Conservation (phyloP, 371 early-diverging fungal genomes). For the Rhizopus sp. region DNA sequence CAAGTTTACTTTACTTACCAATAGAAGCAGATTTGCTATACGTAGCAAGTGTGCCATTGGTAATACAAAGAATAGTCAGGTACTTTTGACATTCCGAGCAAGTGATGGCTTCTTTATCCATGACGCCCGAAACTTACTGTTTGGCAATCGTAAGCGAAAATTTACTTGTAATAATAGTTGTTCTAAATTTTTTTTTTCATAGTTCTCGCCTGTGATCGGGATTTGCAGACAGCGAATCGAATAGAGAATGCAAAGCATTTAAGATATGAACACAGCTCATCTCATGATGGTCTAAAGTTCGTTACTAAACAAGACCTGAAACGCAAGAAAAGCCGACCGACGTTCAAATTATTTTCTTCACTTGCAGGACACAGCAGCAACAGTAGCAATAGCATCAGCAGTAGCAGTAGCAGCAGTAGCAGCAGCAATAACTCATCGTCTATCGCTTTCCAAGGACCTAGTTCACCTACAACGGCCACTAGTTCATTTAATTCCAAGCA, state of each 20-base stretch:
- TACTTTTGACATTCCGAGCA: constrained; percentile 13
- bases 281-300: too few relatives aligned
- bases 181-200: neutral
- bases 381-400: constrained; percentile 3
- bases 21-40: constrained; percentile 14
- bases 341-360: constrained; percentile 20
- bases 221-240: constrained; percentile 7
- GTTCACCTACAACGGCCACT: too few relatives aligned
- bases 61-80: constrained; percentile 16
- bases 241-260: too few relatives aligned
- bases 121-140: constrained; percentile 16
- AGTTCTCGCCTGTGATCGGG: constrained; percentile 21
- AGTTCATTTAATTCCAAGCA: neutral
- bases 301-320: constrained; percentile 16
- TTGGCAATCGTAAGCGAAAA: constrained; percentile 23
- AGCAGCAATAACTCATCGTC: neutral
- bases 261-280: too few relatives aligned
- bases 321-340: constrained; percentile 21
- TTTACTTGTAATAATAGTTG: neutral
- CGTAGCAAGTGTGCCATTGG: constrained; percentile 25
- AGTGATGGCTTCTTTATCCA: constrained; percentile 10
- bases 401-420: constrained; percentile 7
- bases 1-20: neutral
- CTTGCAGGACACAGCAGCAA: constrained; percentile 1
- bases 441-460: neutral